phyloP scores from a whole-genome alignment of 768 basidiomycete species.

The Hemileccinum rubropunctum region DNA sequence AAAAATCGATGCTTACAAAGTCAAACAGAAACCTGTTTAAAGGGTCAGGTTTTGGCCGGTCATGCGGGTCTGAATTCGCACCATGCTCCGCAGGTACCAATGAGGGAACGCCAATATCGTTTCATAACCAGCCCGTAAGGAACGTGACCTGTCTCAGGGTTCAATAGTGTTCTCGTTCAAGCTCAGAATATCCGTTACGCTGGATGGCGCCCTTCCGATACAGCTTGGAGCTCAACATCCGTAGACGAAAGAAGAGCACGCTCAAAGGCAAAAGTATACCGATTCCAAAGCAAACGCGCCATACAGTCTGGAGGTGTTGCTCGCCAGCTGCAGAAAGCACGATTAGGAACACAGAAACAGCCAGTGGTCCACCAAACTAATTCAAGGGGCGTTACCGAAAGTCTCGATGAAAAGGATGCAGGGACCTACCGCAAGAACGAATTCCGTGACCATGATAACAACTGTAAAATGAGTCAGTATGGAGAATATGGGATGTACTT shows the following conservation, averaged over 20 bases:
- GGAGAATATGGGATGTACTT: constrained; percentile 4
- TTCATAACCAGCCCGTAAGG: constrained; percentile 60
- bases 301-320: constrained; percentile 58
- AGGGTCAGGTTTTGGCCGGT: background rate
- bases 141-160: constrained; percentile 39
- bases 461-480: constrained; percentile 33
- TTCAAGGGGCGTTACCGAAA: constrained; percentile 1
- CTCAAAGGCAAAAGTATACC: constrained; percentile 60
- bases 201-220: constrained; percentile 66
- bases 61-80: constrained; percentile 17
- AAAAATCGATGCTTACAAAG: constrained; percentile 39
- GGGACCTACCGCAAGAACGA: constrained; percentile 53
- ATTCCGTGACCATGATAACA: constrained; percentile 77
- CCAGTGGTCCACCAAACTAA: constrained; percentile 63
- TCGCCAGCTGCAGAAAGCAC: constrained; percentile 64
- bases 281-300: constrained; percentile 65
- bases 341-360: constrained; percentile 63
- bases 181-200: constrained; percentile 33
- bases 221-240: constrained; percentile 66
- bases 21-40: constrained; percentile 62
- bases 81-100: constrained; percentile 76
- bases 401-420: background rate
- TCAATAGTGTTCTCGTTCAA: constrained; percentile 3
- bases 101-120: constrained; percentile 63
- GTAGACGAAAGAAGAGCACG: constrained; percentile 69